phyloP scores from a whole-genome alignment of 805 yeast genomes.

The Schwanniomyces pseudopolymorphus region DNA sequence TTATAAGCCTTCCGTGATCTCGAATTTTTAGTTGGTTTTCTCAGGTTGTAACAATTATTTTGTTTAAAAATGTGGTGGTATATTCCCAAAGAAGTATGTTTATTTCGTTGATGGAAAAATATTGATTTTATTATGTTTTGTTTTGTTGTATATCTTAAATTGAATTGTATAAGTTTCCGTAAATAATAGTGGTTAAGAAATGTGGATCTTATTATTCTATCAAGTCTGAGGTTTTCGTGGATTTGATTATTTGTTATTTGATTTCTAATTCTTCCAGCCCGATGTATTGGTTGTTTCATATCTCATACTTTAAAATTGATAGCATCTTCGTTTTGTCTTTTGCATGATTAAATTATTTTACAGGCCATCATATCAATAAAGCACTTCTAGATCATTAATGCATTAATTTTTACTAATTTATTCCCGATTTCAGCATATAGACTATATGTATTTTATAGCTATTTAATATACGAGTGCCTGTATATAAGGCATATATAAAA shows the following conservation, averaged over 20 bases:
- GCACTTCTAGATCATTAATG: not conserved
- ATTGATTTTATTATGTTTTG: conserved; percentile 2
- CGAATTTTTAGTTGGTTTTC: not conserved
- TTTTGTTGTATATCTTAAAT: conserved; percentile 11
- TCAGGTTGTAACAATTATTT: not conserved
- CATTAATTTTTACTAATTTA: not conserved
- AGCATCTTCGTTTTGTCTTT: not conserved
- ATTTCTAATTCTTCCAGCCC: not conserved
- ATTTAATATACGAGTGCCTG: conserved; percentile 1
- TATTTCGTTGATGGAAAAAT: conserved; percentile 1
- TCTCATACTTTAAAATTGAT: not conserved
- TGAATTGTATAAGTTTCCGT: conserved; percentile 8
- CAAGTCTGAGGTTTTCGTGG: conserved; percentile 1
- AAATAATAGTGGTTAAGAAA: conserved; percentile 8
- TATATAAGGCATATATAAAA: not conserved
- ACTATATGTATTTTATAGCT: not conserved
- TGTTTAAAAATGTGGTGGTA: not conserved
- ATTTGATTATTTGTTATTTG: not conserved
- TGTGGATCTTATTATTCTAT: conserved; percentile 6
- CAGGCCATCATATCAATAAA: not conserved
- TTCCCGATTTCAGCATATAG: not conserved
- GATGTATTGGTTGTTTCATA: not conserved
- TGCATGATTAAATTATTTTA: not conserved
- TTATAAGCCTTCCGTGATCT: not conserved
- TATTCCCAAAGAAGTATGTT: not conserved